Conservation (phyloP, 768 basidiomycete genomes). For the Lentinus brumalis region DNA sequence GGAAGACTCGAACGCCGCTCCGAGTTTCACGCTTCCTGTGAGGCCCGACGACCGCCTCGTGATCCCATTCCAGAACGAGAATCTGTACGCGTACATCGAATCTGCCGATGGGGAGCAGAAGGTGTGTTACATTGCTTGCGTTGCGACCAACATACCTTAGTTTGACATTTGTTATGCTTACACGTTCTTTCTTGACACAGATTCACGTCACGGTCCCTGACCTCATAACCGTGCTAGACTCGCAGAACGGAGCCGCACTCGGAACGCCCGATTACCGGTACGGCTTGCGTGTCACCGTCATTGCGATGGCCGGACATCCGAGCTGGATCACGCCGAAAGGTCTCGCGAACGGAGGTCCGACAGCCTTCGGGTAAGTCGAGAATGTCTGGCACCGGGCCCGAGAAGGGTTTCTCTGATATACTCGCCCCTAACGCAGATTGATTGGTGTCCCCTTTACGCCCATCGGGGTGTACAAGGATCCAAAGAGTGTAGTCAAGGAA, state of each 20-base stretch:
- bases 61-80: slow-evolving; percentile 68
- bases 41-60: slow-evolving; percentile 36
- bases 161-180: slow-evolving; percentile 11
- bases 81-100: slow-evolving; percentile 48
- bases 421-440: slow-evolving; percentile 1
- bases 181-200: slow-evolving; percentile 28
- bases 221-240: slow-evolving; percentile 63
- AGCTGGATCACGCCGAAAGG: slow-evolving; percentile 59
- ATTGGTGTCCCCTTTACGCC: slow-evolving; percentile 16
- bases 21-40: slow-evolving; percentile 21
- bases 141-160: neutral
- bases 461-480: slow-evolving; percentile 23
- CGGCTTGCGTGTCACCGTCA: slow-evolving; percentile 59
- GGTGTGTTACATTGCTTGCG: slow-evolving; percentile 20
- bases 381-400: neutral
- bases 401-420: neutral
- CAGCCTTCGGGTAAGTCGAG: slow-evolving; percentile 49
- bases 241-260: slow-evolving; percentile 59
- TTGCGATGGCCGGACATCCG: slow-evolving; percentile 48
- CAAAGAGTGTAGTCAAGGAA: slow-evolving; percentile 20
- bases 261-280: slow-evolving; percentile 66
- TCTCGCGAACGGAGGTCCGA: slow-evolving; percentile 51
- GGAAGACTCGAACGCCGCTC: neutral
- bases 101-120: slow-evolving; percentile 33
- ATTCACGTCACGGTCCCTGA: slow-evolving; percentile 63